Evolutionary conservation across 1,284 basidiomycete species (phyloP).

Genomic region (Apiotrichum akiyoshidainum): DNA sequence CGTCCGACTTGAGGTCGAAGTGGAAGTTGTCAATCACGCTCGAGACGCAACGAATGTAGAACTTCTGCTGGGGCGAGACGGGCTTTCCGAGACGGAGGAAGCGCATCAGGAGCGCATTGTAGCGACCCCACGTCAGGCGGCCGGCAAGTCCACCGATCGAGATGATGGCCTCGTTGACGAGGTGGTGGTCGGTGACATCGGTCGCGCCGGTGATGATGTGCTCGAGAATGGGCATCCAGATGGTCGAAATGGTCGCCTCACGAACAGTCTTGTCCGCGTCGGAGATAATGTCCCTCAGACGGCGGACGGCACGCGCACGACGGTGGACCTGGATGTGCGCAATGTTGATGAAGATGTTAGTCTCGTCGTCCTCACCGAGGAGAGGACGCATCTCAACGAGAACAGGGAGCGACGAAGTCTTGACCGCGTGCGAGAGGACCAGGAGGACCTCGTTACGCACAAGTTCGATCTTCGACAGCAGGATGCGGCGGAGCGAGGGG

Average conservation of each 20-base stretch:
- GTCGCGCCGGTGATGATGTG: slow-evolving; percentile 72
- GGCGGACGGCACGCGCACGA: slow-evolving; percentile 78
- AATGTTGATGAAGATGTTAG: slow-evolving; percentile 95
- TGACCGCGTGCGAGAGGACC: slow-evolving; percentile 74
- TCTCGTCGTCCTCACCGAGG: slow-evolving; percentile 87
- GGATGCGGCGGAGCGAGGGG: slow-evolving; percentile 75
- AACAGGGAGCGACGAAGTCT: slow-evolving; percentile 58
- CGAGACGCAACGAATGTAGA: slow-evolving; percentile 82
- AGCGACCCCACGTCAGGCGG: slow-evolving; percentile 77
- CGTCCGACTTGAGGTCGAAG: slow-evolving; percentile 66
- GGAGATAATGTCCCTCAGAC: slow-evolving; percentile 78
- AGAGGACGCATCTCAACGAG: slow-evolving; percentile 77
- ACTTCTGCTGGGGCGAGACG: slow-evolving; percentile 71
- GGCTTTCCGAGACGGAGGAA: slow-evolving; percentile 73
- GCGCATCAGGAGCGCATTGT: slow-evolving; percentile 74
- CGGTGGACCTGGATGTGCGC: slow-evolving; percentile 92
- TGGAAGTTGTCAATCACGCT: slow-evolving; percentile 88
- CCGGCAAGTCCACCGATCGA: slow-evolving; percentile 72
- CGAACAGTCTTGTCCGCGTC: slow-evolving; percentile 65
- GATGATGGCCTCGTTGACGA: slow-evolving; percentile 84
- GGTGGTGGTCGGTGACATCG: slow-evolving; percentile 74
- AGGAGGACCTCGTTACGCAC: slow-evolving; percentile 83
- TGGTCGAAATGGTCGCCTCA: slow-evolving; percentile 70
- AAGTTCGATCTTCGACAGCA: slow-evolving; percentile 78
- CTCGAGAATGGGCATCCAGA: slow-evolving; percentile 82